These are phyloP conservation scores for Pleurotus platypus DNA, from an alignment of 768 basidiomycete genomes.

Conservation along the genomic window DNA sequence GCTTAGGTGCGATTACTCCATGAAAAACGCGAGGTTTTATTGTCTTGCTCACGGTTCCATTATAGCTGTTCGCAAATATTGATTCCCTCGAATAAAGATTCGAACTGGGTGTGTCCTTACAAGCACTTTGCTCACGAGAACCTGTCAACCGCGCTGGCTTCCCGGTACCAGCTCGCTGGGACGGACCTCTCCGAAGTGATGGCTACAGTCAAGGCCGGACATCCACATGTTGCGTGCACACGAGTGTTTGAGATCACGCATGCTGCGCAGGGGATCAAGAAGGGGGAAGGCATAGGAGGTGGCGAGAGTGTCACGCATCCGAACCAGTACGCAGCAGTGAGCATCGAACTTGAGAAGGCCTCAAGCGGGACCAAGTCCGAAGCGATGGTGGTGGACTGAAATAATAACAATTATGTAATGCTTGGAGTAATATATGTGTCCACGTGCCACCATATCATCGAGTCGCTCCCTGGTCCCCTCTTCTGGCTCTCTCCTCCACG, in stretches of 20 bases:
- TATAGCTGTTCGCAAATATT: conserved; percentile 88
- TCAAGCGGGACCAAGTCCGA: conserved; percentile 32
- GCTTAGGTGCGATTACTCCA: conserved; percentile 56
- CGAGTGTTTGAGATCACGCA: conserved; percentile 96
- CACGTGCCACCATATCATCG: conserved; percentile 3
- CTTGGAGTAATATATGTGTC: not conserved
- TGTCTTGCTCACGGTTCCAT: not conserved
- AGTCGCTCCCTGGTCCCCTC: conserved; percentile 4
- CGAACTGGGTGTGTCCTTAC: conserved; percentile 82
- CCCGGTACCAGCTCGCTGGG: conserved; percentile 62
- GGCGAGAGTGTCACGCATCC: conserved; percentile 93
- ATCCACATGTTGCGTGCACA: conserved; percentile 96
- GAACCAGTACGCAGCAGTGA: conserved; percentile 81
- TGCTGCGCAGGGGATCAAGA: conserved; percentile 62
- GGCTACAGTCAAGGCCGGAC: conserved; percentile 68
- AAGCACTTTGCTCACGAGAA: conserved; percentile 84
- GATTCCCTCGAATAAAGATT: conserved; percentile 32
- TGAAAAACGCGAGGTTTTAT: too few relatives aligned
- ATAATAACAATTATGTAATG: too few relatives aligned
- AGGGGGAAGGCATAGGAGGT: conserved; percentile 83
- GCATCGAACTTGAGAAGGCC: conserved; percentile 59
- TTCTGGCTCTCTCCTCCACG: conserved; percentile 12
- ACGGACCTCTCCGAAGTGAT: conserved; percentile 82
- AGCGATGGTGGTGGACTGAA: conserved; percentile 37
- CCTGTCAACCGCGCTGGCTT: conserved; percentile 70